phyloP scores from a whole-genome alignment of 306 rosid genomes.

The Cicer yamashitae region DNA sequence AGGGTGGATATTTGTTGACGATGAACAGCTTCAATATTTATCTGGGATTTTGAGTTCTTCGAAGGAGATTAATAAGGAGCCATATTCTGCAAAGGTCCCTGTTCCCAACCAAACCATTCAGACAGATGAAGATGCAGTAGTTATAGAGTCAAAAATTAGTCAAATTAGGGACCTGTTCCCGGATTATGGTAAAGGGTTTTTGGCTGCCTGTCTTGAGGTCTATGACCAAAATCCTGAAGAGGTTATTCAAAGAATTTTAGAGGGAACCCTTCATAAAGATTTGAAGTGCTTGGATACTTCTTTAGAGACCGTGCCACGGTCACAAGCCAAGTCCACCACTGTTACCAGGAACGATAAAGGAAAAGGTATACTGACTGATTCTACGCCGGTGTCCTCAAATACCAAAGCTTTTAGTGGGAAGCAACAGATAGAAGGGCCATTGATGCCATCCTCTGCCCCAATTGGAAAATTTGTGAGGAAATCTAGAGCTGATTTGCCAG shows the following conservation, averaged over 20 bases:
- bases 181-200: conserved; percentile 87
- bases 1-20: conserved; percentile 91
- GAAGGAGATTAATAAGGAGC: conserved; percentile 51
- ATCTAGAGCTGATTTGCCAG: conserved; percentile 59
- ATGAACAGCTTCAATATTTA: conserved; percentile 74
- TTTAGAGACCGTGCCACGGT: conserved; percentile 63
- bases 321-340: conserved; percentile 48
- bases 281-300: conserved; percentile 73
- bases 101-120: conserved; percentile 50
- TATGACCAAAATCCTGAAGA: conserved; percentile 98
- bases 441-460: conserved; percentile 62
- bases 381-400: conserved; percentile 45
- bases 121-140: conserved; percentile 73
- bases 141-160: conserved; percentile 85
- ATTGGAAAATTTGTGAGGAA: conserved; percentile 84
- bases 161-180: conserved; percentile 94
- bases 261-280: conserved; percentile 87
- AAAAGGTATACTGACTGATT: conserved; percentile 76
- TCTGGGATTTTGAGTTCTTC: conserved; percentile 61
- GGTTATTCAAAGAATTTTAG: conserved; percentile 93
- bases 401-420: conserved; percentile 47
- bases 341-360: conserved; percentile 74
- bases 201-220: conserved; percentile 86
- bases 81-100: conserved; percentile 41
- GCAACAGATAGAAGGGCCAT: conserved; percentile 51